Evolutionary conservation across 805 yeast genomes (phyloP).

Genomic region (Brettanomyces anomalus): DNA sequence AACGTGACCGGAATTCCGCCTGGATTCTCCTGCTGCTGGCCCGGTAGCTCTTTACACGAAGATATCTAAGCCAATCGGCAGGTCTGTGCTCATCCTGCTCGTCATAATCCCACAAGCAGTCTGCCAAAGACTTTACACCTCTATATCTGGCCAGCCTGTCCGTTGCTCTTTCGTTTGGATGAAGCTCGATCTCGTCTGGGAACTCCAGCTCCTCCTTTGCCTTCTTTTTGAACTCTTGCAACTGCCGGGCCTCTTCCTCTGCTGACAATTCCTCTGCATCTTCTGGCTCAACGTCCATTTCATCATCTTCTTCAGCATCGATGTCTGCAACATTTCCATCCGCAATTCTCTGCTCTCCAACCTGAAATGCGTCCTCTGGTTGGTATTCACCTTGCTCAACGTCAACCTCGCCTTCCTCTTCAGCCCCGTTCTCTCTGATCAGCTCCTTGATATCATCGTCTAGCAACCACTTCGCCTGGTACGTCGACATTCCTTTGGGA

Average conservation of each 20-base stretch:
- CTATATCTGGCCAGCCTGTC: slow-evolving; percentile 72
- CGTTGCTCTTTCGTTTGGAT: slow-evolving; percentile 65
- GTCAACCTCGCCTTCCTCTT: slow-evolving; percentile 33
- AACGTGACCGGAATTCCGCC: slow-evolving; percentile 46
- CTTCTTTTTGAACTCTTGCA: slow-evolving; percentile 53
- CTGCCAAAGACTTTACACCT: slow-evolving; percentile 76
- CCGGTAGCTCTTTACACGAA: slow-evolving; percentile 67
- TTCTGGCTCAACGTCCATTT: slow-evolving; percentile 19
- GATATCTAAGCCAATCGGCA: slow-evolving; percentile 62
- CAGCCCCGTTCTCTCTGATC: slow-evolving; percentile 22
- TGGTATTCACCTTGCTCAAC: slow-evolving; percentile 14
- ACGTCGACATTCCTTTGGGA: slow-evolving; percentile 69
- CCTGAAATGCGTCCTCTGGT: not conserved
- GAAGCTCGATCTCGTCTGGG: slow-evolving; percentile 90
- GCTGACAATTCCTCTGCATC: slow-evolving; percentile 64
- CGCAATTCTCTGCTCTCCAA: not conserved
- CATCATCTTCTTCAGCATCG: slow-evolving; percentile 33
- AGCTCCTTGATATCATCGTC: slow-evolving; percentile 45
- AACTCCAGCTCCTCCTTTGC: slow-evolving; percentile 84
- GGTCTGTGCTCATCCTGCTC: slow-evolving; percentile 72
- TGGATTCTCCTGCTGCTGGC: slow-evolving; percentile 61
- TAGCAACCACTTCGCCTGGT: slow-evolving; percentile 67
- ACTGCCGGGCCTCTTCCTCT: slow-evolving; percentile 79
- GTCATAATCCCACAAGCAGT: slow-evolving; percentile 80
- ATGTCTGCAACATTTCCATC: not conserved